Evolutionary conservation across 495 filamentous ascomycete species (phyloP).

Genomic region (Daldinia grandis): DNA sequence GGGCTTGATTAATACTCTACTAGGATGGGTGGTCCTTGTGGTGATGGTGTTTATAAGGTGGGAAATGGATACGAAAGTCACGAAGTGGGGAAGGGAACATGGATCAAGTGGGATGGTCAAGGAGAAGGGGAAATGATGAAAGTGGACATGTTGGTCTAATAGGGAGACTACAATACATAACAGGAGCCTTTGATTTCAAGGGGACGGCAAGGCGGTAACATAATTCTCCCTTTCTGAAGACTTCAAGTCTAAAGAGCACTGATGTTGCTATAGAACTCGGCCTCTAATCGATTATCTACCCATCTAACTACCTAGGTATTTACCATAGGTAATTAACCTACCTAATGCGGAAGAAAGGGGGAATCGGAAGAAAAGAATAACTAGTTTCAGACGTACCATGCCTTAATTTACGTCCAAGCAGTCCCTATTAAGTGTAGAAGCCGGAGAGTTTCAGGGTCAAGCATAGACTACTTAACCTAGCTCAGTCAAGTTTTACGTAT

Average conservation of each 20-base stretch:
- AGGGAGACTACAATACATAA: neutral
- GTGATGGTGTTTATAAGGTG: constrained; percentile 59
- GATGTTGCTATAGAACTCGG: neutral
- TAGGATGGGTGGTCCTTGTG: constrained; percentile 58
- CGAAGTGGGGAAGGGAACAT: constrained; percentile 50
- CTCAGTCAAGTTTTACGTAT: neutral
- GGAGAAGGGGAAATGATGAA: neutral
- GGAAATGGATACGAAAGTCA: constrained; percentile 68
- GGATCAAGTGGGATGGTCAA: neutral
- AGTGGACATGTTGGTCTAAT: neutral
- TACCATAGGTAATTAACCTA: too few relatives aligned
- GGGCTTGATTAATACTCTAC: constrained; percentile 60
- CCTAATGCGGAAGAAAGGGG: too few relatives aligned
- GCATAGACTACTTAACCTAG: too few relatives aligned
- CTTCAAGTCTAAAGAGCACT: neutral
- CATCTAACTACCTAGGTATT: neutral
- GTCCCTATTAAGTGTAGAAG: too few relatives aligned
- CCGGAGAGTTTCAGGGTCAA: too few relatives aligned
- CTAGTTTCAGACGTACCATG: neutral
- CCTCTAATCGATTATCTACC: neutral
- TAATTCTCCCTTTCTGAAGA: neutral
- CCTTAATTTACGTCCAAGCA: neutral
- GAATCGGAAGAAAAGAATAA: too few relatives aligned
- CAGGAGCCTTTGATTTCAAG: neutral
- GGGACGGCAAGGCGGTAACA: neutral